Evolutionary conservation across 805 yeast species (phyloP), one percentile per base, ranked within the genome.

Genomic region (Diddensiella transvaalensis): DNA sequence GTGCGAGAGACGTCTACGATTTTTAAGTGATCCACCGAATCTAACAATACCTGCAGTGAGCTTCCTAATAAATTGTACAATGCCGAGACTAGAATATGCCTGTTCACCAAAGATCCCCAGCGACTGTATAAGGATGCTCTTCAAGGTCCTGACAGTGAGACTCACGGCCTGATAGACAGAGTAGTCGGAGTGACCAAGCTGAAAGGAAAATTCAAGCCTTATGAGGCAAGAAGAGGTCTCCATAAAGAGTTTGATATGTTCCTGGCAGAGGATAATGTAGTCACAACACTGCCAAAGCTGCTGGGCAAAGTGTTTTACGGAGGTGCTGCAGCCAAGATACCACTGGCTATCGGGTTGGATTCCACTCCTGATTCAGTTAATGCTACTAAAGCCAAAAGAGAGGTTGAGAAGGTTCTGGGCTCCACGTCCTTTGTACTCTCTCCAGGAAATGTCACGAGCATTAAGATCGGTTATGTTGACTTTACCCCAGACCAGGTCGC

Each of bases 121-220:
- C 54, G 72, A 19, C 52, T 59, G 22, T 71, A 68, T 56, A 69
- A 72, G 58, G 69, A 70, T 40, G 64, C 59, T 4, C 55, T 70
- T 44, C 58, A 58, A 36, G 62, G 54, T 24, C 56, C 52, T 4
- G 59, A 59, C 17, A 38, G 62, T 5, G 51, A 48, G 13, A 46
- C 60, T 15, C 45, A 55, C n/a, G 60, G 55, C 33, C 50, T 60
- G 8, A 61, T 69, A 15, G 56, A 22, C 18, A 72, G 79, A 49
- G 81, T 90, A 47, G 74, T 89, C 29, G 77, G 93, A 3, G 83
- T 83, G 47, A 74, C 79, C 40, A 85, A 88, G 57, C 74, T 93
- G 54, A 87, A 87, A 66, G 86, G 89, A 29, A 85, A 83, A 52
- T 91, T 81, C 75, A 88, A 88, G 70, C 79, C 87, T n/a, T 93